Evolutionary conservation across 768 basidiomycete species (phyloP), one percentile per base, ranked within the genome.

Genomic region (Amanita rimosa): DNA sequence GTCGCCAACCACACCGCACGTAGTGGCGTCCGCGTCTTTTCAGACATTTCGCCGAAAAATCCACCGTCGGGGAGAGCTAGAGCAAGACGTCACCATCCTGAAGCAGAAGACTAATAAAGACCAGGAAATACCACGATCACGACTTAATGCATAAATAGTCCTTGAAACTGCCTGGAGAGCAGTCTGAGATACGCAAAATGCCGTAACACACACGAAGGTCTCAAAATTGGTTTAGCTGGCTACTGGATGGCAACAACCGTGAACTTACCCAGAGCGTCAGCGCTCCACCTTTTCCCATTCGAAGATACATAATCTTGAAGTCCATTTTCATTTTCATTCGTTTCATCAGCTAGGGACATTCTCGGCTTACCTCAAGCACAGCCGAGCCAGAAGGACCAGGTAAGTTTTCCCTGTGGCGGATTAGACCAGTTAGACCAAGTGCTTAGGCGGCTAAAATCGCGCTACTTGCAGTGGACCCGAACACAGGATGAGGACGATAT

Each of bases 401-500:
- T 16, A 90, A 73, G 48, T 77, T 67, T 49, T 70, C 78, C 13
- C 81, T 83, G 48, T 26, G 43, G 50, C 21, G 53, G 39, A 24
- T 40, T 17, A 37, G 17, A 3, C 4, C n/a, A 10, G 21, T 40
- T 17, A 37, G 17, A 3, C 4, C n/a, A 10, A 26, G 34, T 29
- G 6, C 2, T 33, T 26, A 9, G 21, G 36, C 5, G 21, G 27
- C 21, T 48, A 26, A 29, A 26, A 38, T 33, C 24, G 21, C 3
- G 21, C 14, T 13, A 68, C 80, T 57, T 53, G 82, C 81, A 86
- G 66, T 48, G 79, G 77, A 6, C 87, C 87, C 16, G 85, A 86
- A 62, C 88, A 92, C 7, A 93, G 70, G n/a, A 93, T 74, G 26
- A 91, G 64, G 4, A 90, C 82, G 53, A 95, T 85, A 64, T 93